These are phyloP conservation scores for Geoglossum cookeanum DNA, from an alignment of 2,329 filamentous ascomycete species.

Conservation along the genomic window DNA sequence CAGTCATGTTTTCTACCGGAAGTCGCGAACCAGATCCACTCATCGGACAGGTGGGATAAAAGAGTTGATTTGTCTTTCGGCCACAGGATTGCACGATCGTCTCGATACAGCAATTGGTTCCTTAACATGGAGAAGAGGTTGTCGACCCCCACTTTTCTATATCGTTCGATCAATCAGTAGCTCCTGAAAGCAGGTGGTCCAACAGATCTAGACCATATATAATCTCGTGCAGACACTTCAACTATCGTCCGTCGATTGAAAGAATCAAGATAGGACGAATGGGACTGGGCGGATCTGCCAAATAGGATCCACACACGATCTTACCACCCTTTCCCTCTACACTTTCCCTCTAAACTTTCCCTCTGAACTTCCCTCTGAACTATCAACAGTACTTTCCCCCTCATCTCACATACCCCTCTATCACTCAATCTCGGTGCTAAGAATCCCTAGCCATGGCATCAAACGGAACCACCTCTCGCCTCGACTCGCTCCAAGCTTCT, in stretches of 20 bases:
- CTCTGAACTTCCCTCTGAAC: not conserved
- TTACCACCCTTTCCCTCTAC: not conserved
- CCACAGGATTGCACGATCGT: not conserved
- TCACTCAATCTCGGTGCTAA: not conserved
- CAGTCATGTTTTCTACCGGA: not conserved
- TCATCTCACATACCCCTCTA: not conserved
- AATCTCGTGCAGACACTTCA: not conserved
- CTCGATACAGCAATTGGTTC: not conserved
- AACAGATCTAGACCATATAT: not conserved
- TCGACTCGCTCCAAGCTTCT: slow-evolving; percentile 17
- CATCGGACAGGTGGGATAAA: not conserved
- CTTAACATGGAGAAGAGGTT: not conserved
- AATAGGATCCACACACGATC: not conserved
- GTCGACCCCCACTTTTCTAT: not conserved
- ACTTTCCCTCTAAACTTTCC: not conserved
- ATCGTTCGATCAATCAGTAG: not conserved
- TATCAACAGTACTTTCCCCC: not conserved
- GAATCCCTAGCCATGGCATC: not conserved
- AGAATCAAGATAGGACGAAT: not conserved
- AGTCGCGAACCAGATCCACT: not conserved
- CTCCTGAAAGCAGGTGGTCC: not conserved
- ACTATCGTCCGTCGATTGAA: not conserved
- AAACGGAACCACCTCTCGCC: not conserved
- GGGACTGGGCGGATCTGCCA: not conserved
- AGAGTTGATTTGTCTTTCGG: not conserved